phyloP scores from a whole-genome alignment of 2,329 filamentous ascomycete genomes.

The Clonostachys rhizophaga region DNA sequence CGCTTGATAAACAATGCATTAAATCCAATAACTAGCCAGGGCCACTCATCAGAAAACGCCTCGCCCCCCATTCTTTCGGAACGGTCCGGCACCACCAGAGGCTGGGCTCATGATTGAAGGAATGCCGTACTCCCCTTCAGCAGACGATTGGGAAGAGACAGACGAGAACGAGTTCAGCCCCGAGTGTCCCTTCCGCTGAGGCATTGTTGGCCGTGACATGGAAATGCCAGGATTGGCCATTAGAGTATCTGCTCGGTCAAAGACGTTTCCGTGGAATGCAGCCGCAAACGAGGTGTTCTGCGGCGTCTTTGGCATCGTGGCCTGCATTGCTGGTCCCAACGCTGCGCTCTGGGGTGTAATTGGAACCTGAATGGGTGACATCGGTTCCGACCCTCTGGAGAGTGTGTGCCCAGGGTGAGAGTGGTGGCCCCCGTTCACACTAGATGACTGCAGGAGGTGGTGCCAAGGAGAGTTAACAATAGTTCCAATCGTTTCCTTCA shows the following conservation, averaged over 20 bases:
- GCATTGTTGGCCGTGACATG: conserved; percentile 44
- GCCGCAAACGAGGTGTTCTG: conserved; percentile 39
- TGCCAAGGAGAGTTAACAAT: conserved; percentile 61
- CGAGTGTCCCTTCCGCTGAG: conserved; percentile 34
- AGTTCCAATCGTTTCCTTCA: conserved; percentile 73
- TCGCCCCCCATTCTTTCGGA: background rate
- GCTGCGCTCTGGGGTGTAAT: conserved; percentile 89
- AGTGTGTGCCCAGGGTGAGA: conserved; percentile 8
- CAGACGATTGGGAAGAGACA: conserved; percentile 11
- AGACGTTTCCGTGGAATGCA: conserved; percentile 53
- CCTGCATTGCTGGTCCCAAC: conserved; percentile 83
- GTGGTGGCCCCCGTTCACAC: background rate
- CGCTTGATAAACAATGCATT: no score
- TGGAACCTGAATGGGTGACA: conserved; percentile 39
- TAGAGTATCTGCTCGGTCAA: conserved; percentile 53
- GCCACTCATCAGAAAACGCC: background rate
- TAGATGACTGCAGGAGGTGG: conserved; percentile 25
- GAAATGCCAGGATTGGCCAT: conserved; percentile 53
- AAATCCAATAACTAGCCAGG: no score
- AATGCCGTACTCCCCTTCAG: background rate
- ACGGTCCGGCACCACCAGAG: background rate
- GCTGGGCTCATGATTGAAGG: background rate
- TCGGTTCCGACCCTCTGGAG: conserved; percentile 13
- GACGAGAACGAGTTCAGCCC: conserved; percentile 32
- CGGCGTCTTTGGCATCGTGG: conserved; percentile 74